phyloP scores from a whole-genome alignment of 495 filamentous ascomycete species.

The Trichoderma virens region DNA sequence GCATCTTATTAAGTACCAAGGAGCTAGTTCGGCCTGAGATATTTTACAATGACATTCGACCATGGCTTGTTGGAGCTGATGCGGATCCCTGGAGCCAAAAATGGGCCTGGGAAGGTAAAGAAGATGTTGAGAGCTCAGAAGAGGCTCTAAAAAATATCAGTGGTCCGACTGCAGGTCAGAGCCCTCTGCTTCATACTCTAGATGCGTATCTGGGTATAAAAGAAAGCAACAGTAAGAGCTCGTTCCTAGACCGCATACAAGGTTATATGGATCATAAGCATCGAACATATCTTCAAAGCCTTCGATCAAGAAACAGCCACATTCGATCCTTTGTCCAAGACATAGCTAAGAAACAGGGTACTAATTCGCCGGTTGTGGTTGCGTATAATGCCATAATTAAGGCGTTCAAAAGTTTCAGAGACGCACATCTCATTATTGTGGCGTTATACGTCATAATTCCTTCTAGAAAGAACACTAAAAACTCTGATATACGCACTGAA shows the following conservation, averaged over 20 bases:
- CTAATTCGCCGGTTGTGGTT: not conserved
- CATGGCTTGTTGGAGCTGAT: not conserved
- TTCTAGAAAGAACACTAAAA: not conserved
- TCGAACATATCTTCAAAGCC: not conserved
- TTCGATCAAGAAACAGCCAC: not conserved
- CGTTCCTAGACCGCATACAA: not conserved
- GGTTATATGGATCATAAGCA: not conserved
- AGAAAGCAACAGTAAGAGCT: not conserved
- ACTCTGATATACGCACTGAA: not conserved
- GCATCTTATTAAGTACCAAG: not conserved
- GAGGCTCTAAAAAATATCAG: not conserved
- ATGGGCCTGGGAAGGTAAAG: not conserved
- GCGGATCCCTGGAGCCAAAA: not conserved
- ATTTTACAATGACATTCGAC: not conserved
- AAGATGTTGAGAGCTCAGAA: not conserved
- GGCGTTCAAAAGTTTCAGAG: not conserved
- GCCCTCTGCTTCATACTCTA: not conserved
- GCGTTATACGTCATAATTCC: not conserved
- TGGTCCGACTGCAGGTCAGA: not conserved
- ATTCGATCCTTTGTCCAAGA: not conserved
- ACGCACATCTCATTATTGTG: not conserved
- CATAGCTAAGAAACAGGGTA: not conserved
- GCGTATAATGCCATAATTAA: not conserved
- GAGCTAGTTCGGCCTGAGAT: not conserved
- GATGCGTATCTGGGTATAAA: not conserved